phyloP scores from a whole-genome alignment of 2,329 filamentous ascomycete species.

The Stagonosporopsis rhizophila region DNA sequence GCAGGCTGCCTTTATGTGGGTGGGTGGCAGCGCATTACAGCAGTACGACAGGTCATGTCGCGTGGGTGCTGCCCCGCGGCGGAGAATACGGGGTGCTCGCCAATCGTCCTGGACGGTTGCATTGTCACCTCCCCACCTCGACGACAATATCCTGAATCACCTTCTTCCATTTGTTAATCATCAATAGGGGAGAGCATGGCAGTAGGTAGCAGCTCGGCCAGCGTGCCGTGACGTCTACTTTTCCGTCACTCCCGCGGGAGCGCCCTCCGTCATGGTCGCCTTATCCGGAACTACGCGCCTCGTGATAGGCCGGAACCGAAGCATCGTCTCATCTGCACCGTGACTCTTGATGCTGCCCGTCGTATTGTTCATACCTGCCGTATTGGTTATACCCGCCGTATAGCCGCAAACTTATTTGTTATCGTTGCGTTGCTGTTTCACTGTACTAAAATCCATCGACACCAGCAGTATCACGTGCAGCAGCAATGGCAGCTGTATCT shows the following conservation, averaged over 20 bases:
- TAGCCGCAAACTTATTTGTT: conserved; percentile 3
- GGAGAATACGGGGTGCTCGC: conserved; percentile 2
- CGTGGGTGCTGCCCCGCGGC: conserved; percentile 9
- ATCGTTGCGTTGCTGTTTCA: neutral
- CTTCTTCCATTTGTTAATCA: no score
- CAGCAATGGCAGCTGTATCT: conserved; percentile 4
- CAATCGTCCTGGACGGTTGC: neutral
- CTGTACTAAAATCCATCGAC: neutral
- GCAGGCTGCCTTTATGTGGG: no score
- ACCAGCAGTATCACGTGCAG: neutral
- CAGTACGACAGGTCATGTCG: neutral
- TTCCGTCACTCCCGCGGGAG: conserved; percentile 12
- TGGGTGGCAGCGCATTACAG: no score
- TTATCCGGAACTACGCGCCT: conserved; percentile 6
- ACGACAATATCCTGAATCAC: no score
- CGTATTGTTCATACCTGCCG: conserved; percentile 7
- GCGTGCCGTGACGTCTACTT: conserved; percentile 2
- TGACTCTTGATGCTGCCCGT: neutral
- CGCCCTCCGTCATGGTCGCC: conserved; percentile 4
- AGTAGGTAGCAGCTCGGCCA: neutral
- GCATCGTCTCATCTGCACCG: neutral
- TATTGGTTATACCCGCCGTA: conserved; percentile 20
- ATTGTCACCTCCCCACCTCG: neutral
- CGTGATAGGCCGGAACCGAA: neutral
- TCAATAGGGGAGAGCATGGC: neutral